Conservation (phyloP, 208 protist species). For the Giardia muris region DNA sequence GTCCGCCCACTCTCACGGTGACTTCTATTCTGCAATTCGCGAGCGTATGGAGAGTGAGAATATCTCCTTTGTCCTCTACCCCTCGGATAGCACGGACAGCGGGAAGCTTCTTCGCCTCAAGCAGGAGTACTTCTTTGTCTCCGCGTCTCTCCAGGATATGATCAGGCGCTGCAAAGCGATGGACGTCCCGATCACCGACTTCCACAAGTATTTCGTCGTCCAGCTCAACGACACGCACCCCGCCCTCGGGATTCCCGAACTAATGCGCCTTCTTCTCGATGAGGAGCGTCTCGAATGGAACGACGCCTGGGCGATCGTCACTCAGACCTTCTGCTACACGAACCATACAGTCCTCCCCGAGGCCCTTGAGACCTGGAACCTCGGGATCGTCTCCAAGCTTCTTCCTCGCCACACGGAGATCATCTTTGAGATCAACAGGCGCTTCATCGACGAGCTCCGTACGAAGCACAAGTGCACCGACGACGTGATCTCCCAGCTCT, state of each 20-base stretch:
- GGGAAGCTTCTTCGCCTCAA: slow-evolving; percentile 63
- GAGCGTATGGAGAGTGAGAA: slow-evolving; percentile 50
- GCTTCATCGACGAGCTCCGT: slow-evolving; percentile 48
- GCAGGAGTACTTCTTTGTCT: slow-evolving; percentile 60
- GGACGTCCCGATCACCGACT: neutral
- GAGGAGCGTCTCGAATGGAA: slow-evolving; percentile 51
- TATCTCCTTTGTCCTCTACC: slow-evolving; percentile 65
- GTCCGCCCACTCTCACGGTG: slow-evolving; percentile 40
- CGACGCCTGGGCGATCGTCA: slow-evolving; percentile 53
- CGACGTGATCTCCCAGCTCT: slow-evolving; percentile 7
- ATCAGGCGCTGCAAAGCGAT: slow-evolving; percentile 47
- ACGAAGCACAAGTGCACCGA: slow-evolving; percentile 34
- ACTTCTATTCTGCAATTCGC: slow-evolving; percentile 52
- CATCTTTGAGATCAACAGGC: slow-evolving; percentile 63
- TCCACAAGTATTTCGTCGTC: slow-evolving; percentile 47
- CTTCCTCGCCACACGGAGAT: slow-evolving; percentile 62
- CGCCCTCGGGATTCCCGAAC: slow-evolving; percentile 56
- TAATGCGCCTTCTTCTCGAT: slow-evolving; percentile 54
- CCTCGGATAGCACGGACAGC: slow-evolving; percentile 55
- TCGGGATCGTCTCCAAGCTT: slow-evolving; percentile 51
- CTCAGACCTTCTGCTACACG: slow-evolving; percentile 56
- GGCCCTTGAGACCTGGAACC: slow-evolving; percentile 61
- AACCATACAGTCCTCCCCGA: slow-evolving; percentile 68
- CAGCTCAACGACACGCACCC: slow-evolving; percentile 72
- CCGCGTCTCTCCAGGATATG: slow-evolving; percentile 61